phyloP scores from a whole-genome alignment of 2,329 filamentous ascomycete species.

The Microcera coccophila region DNA sequence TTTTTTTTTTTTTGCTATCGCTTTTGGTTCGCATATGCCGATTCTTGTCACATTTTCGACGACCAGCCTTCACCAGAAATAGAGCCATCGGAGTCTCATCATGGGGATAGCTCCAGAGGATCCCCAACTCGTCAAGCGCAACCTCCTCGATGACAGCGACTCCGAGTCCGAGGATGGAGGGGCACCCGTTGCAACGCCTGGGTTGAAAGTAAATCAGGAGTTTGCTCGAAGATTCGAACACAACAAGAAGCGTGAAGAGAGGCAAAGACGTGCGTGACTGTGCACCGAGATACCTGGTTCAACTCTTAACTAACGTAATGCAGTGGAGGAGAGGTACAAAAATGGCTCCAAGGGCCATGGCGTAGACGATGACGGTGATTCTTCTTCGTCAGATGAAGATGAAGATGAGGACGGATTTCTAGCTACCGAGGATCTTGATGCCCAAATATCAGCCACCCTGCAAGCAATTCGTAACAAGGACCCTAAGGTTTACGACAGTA shows the following conservation, averaged over 20 bases:
- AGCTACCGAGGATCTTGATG: slow-evolving; percentile 78
- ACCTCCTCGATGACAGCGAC: slow-evolving; percentile 54
- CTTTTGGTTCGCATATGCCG: neutral
- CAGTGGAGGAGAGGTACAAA: slow-evolving; percentile 84
- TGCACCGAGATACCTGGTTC: neutral
- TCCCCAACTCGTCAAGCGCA: slow-evolving; percentile 41
- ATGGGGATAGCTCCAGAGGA: slow-evolving; percentile 26
- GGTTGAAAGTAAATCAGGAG: slow-evolving; percentile 83
- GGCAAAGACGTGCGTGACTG: slow-evolving; percentile 62
- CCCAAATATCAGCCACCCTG: slow-evolving; percentile 81
- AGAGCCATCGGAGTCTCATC: neutral
- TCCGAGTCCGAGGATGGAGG: slow-evolving; percentile 46
- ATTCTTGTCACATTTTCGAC: no score
- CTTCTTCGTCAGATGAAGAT: slow-evolving; percentile 71
- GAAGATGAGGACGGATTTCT: slow-evolving; percentile 91
- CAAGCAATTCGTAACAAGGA: slow-evolving; percentile 87
- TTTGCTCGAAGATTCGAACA: slow-evolving; percentile 88
- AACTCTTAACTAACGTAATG: slow-evolving; percentile 7
- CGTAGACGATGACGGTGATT: slow-evolving; percentile 51
- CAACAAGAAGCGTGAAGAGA: slow-evolving; percentile 94
- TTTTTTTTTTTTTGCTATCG: slow-evolving; percentile 2
- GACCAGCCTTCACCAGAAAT: neutral
- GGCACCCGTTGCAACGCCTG: slow-evolving; percentile 37
- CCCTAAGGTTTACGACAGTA: slow-evolving; percentile 80
- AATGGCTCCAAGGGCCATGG: slow-evolving; percentile 41